Conservation (phyloP, 2,329 filamentous ascomycete genomes). For the Neopestalotiopsis sp. region DNA sequence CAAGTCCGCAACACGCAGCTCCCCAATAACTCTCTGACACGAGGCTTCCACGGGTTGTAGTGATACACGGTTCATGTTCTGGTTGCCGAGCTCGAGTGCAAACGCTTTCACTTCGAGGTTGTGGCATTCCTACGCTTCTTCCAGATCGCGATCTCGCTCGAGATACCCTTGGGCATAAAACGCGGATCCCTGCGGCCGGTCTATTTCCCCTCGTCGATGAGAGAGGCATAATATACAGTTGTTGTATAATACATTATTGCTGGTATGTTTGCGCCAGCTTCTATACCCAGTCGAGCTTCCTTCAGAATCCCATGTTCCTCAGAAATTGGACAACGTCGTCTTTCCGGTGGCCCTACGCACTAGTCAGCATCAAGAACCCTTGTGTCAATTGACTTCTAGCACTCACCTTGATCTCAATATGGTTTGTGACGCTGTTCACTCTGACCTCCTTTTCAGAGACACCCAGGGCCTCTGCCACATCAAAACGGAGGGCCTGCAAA, state of each 20-base stretch:
- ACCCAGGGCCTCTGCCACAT: constrained; percentile 65
- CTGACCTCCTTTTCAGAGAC: constrained; percentile 60
- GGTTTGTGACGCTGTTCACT: constrained; percentile 67
- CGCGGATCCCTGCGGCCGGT: neutral
- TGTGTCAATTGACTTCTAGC: neutral
- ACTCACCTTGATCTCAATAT: constrained; percentile 76
- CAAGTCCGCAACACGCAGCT: neutral
- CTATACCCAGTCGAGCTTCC: constrained; percentile 62
- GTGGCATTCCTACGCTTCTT: neutral
- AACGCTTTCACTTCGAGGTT: neutral
- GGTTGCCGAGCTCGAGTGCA: neutral
- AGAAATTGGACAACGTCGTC: constrained; percentile 54
- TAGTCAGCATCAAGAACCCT: constrained; percentile 21
- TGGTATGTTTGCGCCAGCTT: constrained; percentile 46
- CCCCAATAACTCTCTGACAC: neutral
- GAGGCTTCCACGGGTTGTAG: neutral
- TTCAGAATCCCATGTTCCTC: constrained; percentile 41
- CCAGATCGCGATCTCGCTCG: neutral
- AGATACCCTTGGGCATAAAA: neutral
- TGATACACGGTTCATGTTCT: neutral
- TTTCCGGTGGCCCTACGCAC: constrained; percentile 53
- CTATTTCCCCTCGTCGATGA: neutral
- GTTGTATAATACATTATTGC: constrained; percentile 3
- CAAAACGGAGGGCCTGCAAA: constrained; percentile 63
- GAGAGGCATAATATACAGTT: constrained; percentile 8